phyloP scores from a whole-genome alignment of 306 rosid genomes.

The Prunus mira region DNA sequence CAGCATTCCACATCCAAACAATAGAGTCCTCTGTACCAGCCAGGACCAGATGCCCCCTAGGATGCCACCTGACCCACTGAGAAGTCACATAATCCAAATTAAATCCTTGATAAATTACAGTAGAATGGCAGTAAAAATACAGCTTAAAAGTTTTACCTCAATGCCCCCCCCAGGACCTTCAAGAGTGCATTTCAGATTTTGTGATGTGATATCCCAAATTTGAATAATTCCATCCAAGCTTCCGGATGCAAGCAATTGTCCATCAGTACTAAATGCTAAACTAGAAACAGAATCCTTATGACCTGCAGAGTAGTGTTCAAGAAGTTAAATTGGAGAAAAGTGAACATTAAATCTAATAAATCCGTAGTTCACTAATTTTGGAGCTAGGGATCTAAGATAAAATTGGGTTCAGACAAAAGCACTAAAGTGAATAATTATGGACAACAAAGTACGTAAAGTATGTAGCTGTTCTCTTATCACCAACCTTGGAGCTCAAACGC shows the following conservation, averaged over 20 bases:
- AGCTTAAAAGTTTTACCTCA: conserved; percentile 45
- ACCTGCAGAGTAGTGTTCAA: conserved; percentile 46
- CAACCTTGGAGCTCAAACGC: conserved; percentile 74
- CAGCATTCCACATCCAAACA: conserved; percentile 95
- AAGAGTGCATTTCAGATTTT: conserved; percentile 46
- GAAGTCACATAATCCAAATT: conserved; percentile 27
- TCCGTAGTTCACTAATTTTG: neutral
- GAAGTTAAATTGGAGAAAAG: conserved; percentile 6
- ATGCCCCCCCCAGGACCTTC: conserved; percentile 85
- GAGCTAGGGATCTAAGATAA: neutral
- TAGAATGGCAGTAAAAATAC: conserved; percentile 2
- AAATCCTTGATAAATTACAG: conserved; percentile 10
- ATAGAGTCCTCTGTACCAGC: conserved; percentile 85
- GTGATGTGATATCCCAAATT: conserved; percentile 66
- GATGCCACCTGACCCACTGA: conserved; percentile 98
- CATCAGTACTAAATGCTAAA: conserved; percentile 78
- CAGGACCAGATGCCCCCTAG: conserved; percentile 71
- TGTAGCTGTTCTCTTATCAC: conserved; percentile 10
- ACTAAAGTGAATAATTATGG: neutral
- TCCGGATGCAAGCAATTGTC: conserved; percentile 77
- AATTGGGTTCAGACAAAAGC: neutral
- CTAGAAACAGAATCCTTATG: conserved; percentile 69
- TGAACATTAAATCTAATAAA: neutral
- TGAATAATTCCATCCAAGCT: conserved; percentile 70
- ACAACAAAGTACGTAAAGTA: conserved; percentile 6